Base-by-base conservation (phyloP, 495 filamentous ascomycete genomes). In the Tuber microsphaerosporum region DNA sequence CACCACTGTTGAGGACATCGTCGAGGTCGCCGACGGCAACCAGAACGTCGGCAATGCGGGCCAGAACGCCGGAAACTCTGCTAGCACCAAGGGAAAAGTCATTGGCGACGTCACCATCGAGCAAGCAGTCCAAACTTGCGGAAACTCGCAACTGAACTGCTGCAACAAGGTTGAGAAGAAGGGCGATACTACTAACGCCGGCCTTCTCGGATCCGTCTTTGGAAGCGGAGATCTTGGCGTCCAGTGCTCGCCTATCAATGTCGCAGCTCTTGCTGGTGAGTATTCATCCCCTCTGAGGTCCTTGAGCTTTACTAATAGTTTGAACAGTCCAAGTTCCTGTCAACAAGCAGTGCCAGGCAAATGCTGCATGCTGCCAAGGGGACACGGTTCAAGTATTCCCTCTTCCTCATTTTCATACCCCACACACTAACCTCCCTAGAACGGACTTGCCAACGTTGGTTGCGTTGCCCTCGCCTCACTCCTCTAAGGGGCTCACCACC, bases 331-430 rank as follows among this genome's bases (percentile, higher is more conserved):
- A 79, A 41, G 76, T 79, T 20, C 77, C 77, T 16, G 79, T 79
- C 77, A 79, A 79, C 76, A 79, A 79, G 34, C 34, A 44, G 76
- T 79, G 77, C 70, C 76, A 79, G 43, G 76, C 76, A 19, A 79
- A 79, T 45, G 77, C 77, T n/a, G 77, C 77, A 43, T 79, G 77
- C 68, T 79, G 77, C 70, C 77, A 79, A 48, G 76, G 77, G 42
- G 76, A 79, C 22, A 69, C 72, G 34, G 70, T 61, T 68, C 77
- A 79, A 46, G 77, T 79, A 70, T 46, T 41, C 37, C 56, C 70
- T 37, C 8, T 14, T 17, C 2, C 6, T 3, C 69, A 17, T 10
- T 7, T n/a, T 7, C 8, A 42, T 42, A n/a, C 56, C 14, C n/a
- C n/a, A 51, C 43, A 12, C 70, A 44, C 70, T 75, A 51, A 79